Conservation (phyloP, 768 basidiomycete species). For the Lactarius vividus region DNA sequence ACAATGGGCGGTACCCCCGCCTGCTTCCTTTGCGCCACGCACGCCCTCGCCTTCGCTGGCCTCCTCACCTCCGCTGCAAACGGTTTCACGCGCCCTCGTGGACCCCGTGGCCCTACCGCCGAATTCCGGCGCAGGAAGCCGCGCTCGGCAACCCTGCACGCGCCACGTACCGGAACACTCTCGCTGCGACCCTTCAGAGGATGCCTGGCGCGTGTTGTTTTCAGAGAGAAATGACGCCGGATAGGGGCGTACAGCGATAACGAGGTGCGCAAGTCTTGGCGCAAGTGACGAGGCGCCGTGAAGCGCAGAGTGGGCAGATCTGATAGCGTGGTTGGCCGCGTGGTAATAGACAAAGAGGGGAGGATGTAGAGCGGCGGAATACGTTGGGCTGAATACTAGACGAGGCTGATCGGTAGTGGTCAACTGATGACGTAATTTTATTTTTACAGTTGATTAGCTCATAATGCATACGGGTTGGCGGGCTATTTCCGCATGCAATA, state of each 20-base stretch:
- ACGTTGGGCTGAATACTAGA: conserved; percentile 20
- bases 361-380: too few species aligned
- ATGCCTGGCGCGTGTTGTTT: conserved; percentile 45
- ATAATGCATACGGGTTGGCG: too few species aligned
- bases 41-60: conserved; percentile 54
- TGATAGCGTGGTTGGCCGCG: conserved; percentile 37
- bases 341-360: too few species aligned
- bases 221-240: conserved; percentile 43
- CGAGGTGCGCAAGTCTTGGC: conserved; percentile 42
- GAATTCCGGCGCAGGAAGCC: conserved; percentile 36
- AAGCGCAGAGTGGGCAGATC: conserved; percentile 33
- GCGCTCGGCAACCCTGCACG: conserved; percentile 46
- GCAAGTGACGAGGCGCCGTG: too few species aligned
- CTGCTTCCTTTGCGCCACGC: conserved; percentile 54
- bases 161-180: conserved; percentile 35
- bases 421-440: too few species aligned
- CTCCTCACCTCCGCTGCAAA: conserved; percentile 48
- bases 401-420: too few species aligned
- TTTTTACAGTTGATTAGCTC: too few species aligned
- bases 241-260: conserved; percentile 41
- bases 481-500: too few species aligned
- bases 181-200: conserved; percentile 37
- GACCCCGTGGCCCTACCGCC: too few species aligned
- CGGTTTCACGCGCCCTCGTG: conserved; percentile 14
- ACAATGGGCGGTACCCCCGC: conserved; percentile 53